Base-by-base conservation (phyloP, 2,329 filamentous ascomycete species). In the Aspergillus sergii region DNA sequence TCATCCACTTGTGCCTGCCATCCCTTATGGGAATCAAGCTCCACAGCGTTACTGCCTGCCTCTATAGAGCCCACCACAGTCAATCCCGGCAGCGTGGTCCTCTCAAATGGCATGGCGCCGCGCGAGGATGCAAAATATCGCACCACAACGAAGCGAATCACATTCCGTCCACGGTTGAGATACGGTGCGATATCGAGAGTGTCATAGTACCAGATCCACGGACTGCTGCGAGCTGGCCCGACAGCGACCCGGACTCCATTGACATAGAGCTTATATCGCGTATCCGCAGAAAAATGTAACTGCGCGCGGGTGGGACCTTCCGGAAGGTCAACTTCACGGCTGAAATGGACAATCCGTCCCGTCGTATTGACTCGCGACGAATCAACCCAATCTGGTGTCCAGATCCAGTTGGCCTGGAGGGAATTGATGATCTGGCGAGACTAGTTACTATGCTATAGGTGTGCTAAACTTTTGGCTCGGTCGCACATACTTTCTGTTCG, bases 191-290 rank as follows among this genome's bases (percentile, higher is more conserved):
- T 75, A 32, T 76, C 72, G 4, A 75, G 32, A 0, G 67, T 70
- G 23, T 76, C 74, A 57, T 75, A 76, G 57, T 74, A 75, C 74
- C 74, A 76, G 19, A 74, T 72, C 56, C 69, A 65, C 0, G 70
- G 72, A 57, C 74, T 78, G 28, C 79, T 71, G 39, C 77, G 72
- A 1, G 73, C 69, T 3, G 79, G 80, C 1, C 80, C 80, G 3
- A 78, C 72, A 3, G 75, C 71, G 16, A 79, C 69, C 11, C 74
- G 71, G 0, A n/a, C 56, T 3, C 73, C 72, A 69, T 82, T 82
- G 46, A 82, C 71, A 32, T 70, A 72, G 3, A 82, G 69, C 58
- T 82, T 81, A 69, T 82, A 82, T 10, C 78, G 72, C 6, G 80
- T 82, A 43, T 82, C 80, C 7, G 80, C 79, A 30, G 39, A 65